phyloP scores from a whole-genome alignment of 352 stramenopile species.

The Globisporangium cystogenes region DNA sequence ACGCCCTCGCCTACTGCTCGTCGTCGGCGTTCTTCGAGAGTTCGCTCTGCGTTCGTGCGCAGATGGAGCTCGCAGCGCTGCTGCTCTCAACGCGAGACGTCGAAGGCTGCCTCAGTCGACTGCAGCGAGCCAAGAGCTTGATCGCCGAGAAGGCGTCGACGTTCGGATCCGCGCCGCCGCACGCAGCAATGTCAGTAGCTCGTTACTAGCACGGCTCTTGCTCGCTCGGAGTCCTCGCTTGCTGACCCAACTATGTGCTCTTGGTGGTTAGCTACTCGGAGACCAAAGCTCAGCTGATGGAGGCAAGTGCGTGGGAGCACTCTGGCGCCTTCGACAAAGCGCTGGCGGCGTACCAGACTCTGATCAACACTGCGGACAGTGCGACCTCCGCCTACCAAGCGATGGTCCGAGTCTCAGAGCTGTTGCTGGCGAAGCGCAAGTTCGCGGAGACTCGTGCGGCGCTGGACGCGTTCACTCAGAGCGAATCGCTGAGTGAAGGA shows the following conservation, averaged over 20 bases:
- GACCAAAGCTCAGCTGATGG: constrained; percentile 44
- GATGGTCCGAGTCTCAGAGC: constrained; percentile 33
- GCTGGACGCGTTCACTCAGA: constrained; percentile 19
- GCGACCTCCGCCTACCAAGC: constrained; percentile 21
- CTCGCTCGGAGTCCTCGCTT: background rate
- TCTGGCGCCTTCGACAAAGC: constrained; percentile 39
- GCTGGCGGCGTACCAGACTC: constrained; percentile 31
- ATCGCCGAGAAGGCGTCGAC: constrained; percentile 35
- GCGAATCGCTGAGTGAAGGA: constrained; percentile 4
- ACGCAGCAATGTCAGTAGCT: constrained; percentile 31
- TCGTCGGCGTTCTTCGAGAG: constrained; percentile 68
- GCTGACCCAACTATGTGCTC: background rate
- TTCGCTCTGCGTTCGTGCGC: constrained; percentile 42
- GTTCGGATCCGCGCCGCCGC: constrained; percentile 31
- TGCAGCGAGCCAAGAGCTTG: constrained; percentile 33
- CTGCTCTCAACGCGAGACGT: constrained; percentile 41
- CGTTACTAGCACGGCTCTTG: background rate
- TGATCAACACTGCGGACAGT: constrained; percentile 20
- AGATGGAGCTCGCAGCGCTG: constrained; percentile 48
- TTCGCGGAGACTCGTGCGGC: constrained; percentile 24
- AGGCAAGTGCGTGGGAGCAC: constrained; percentile 45
- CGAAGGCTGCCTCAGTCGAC: constrained; percentile 49
- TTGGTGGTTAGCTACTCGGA: constrained; percentile 41
- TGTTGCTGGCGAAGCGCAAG: constrained; percentile 30
- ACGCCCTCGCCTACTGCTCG: constrained; percentile 52